These are phyloP conservation scores for Paxillus ammoniavirescens DNA, from an alignment of 768 basidiomycete genomes.

Conservation along the genomic window DNA sequence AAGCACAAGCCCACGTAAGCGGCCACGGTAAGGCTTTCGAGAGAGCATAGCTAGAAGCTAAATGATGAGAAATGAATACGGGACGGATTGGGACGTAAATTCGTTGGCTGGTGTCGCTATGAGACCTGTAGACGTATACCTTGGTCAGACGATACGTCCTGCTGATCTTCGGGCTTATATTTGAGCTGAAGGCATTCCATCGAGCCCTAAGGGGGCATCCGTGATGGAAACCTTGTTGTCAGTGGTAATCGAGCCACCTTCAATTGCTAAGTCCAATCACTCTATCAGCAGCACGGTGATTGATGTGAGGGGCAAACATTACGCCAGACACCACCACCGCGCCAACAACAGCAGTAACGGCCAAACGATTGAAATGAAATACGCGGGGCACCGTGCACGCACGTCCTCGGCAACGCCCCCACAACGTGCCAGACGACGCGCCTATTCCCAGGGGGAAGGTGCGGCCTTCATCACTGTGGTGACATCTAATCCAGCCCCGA, in stretches of 20 bases:
- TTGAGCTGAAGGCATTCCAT: constrained; percentile 1
- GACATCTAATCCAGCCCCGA: background rate
- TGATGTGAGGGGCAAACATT: background rate
- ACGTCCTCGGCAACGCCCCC: constrained; percentile 9
- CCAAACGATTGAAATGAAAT: constrained; percentile 15
- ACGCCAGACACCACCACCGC: constrained; percentile 8
- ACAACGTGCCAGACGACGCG: constrained; percentile 19
- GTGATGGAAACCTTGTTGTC: background rate
- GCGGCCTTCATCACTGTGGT: constrained; percentile 6
- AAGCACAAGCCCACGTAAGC: constrained; percentile 34
- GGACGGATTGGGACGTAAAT: constrained; percentile 8
- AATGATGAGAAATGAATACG: background rate
- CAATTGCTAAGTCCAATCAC: background rate
- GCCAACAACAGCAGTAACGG: constrained; percentile 4
- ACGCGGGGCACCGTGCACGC: constrained; percentile 13
- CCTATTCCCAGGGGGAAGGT: constrained; percentile 14
- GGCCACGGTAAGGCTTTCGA: constrained; percentile 39
- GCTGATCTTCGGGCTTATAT: constrained; percentile 19
- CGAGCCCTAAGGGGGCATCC: constrained; percentile 5
- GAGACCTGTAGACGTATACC: background rate
- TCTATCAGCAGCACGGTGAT: constrained; percentile 19
- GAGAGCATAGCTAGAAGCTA: constrained; percentile 26
- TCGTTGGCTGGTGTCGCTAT: background rate
- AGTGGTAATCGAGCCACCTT: background rate
- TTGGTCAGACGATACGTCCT: background rate